Evolutionary conservation across 2,329 filamentous ascomycete genomes (phyloP).

Genomic region (Exophiala lecanii-corni): DNA sequence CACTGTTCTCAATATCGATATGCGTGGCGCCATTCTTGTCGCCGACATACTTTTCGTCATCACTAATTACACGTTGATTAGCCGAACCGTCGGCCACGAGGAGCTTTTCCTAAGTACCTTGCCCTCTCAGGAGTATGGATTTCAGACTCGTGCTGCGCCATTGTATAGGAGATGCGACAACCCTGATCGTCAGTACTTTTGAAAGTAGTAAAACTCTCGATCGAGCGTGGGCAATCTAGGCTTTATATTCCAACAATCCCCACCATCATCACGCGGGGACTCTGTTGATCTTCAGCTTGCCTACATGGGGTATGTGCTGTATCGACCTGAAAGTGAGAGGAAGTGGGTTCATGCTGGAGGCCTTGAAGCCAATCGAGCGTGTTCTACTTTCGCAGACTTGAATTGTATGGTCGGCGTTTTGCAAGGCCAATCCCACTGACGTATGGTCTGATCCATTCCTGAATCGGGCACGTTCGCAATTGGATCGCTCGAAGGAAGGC

Average conservation of each 20-base stretch:
- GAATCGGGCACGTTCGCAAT: no score
- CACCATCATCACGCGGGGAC: no score
- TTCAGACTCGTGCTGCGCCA: not conserved
- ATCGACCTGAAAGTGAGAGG: no score
- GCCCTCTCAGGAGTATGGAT: not conserved
- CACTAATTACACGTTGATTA: conserved; percentile 1
- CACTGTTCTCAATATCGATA: conserved; percentile 11
- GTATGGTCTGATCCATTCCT: no score
- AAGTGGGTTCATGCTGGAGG: no score
- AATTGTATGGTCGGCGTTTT: not conserved
- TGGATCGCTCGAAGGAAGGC: no score
- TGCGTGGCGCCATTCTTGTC: conserved; percentile 11
- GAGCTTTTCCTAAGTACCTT: not conserved
- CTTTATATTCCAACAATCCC: not conserved
- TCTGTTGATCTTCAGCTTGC: no score
- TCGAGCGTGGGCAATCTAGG: not conserved
- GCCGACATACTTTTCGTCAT: conserved; percentile 14
- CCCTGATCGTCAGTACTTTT: no score
- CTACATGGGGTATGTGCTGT: no score
- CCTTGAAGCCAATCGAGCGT: not conserved
- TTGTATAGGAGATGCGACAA: not conserved
- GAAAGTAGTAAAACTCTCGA: not conserved
- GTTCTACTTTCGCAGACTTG: not conserved
- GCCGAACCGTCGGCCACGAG: not conserved
- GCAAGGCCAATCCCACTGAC: not conserved